phyloP scores from a whole-genome alignment of 345 rosid genomes.

The Arabidopsis suecica region DNA sequence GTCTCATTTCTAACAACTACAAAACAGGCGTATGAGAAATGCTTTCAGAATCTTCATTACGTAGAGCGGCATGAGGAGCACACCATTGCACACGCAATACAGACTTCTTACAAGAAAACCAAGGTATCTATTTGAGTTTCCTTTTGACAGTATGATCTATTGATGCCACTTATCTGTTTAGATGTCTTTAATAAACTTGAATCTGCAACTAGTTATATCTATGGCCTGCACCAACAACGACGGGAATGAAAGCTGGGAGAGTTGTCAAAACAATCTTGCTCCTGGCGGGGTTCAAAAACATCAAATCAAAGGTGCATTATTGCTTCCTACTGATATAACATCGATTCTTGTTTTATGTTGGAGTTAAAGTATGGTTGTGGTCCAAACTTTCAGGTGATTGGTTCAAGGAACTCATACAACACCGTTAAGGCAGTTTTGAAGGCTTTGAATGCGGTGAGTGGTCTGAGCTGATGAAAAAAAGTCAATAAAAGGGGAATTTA shows the following conservation, averaged over 20 bases:
- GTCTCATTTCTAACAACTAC: conserved; percentile 27
- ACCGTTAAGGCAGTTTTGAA: conserved; percentile 90
- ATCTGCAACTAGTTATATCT: conserved; percentile 66
- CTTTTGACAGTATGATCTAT: conserved; percentile 10
- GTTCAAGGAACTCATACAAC: conserved; percentile 95
- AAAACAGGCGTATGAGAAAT: conserved; percentile 87
- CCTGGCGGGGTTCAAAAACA: conserved; percentile 91
- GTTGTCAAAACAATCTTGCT: conserved; percentile 73
- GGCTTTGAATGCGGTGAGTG: conserved; percentile 91
- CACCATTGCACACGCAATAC: conserved; percentile 94
- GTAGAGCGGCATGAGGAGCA: conserved; percentile 92
- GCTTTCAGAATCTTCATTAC: conserved; percentile 92
- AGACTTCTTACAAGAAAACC: conserved; percentile 86
- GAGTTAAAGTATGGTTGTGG: background rate
- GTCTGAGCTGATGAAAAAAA: conserved; percentile 4
- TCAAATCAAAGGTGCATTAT: conserved; percentile 81
- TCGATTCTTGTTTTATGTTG: background rate
- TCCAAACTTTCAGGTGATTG: conserved; percentile 63
- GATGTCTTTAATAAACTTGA: conserved; percentile 2
- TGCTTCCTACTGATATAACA: conserved; percentile 3
- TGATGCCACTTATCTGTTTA: background rate
- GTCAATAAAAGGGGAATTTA: background rate
- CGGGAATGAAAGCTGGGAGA: conserved; percentile 94
- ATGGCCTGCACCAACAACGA: conserved; percentile 90
- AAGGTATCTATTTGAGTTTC: conserved; percentile 55